Base-by-base conservation (phyloP, 2,329 filamentous ascomycete genomes). In the Fusarium marasasianum region DNA sequence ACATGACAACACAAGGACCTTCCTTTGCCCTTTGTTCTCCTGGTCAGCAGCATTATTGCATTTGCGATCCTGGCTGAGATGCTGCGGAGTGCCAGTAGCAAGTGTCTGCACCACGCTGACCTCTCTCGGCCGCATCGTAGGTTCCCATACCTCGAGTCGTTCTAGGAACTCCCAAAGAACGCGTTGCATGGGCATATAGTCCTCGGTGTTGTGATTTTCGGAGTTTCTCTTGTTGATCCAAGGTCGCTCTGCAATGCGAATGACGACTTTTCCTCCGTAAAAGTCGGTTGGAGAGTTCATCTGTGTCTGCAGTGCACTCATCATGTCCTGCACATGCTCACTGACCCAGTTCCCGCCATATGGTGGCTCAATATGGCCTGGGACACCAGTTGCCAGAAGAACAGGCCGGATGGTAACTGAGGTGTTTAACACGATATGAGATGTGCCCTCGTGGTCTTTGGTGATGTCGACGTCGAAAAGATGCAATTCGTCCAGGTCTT, bases 21-120 rank as follows among this genome's bases (percentile, higher is more conserved):
- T 48, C 45, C 45, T 31, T 17, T 48, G 45, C 3, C 20, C 9
- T 48, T 31, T 14, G 1, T 15, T 48, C 45, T 22, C 26, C 20
- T 5, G 20, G 4, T 5, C 20, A 31, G 20, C 6, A 48, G 9
- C 14, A 0, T 12, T 6, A 10, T 17, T 48, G 1, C 4, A 10
- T 31, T 48, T 3, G 7, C 0, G 3, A 6, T 22, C 45, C 20
- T 31, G 9, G 3, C 3, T 11, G 26, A 31, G 26, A 22, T 35
- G 0, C 33, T 35, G 33, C 4, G 26, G 20, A 31, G 20, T 31
- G 20, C 45, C 14, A 48, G 20, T 31, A 48, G 45, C 14, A 22
- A 48, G 4, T 22, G 26, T 48, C 26, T 48, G 45, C 26, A 48
- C 26, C 45, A 48, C 26, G 20, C 4, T 31, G 45, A 48, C 45